Conservation (phyloP, 495 filamentous ascomycete species). For the Apiosordaria backusii region DNA sequence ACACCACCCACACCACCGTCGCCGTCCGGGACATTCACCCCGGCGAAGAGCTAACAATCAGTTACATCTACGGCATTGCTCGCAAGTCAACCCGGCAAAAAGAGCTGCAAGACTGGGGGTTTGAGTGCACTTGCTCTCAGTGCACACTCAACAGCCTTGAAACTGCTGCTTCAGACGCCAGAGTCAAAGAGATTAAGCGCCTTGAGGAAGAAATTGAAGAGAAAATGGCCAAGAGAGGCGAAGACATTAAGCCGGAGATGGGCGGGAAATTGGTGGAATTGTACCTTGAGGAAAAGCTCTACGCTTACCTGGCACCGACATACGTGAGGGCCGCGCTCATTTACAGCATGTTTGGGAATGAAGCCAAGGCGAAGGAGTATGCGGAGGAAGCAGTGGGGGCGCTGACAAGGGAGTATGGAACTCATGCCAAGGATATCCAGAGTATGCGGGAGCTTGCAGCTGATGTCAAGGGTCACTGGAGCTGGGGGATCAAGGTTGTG, state of each 20-base stretch:
- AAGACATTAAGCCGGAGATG: conserved; percentile 30
- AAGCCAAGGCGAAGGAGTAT: conserved; percentile 33
- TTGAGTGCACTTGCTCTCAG: conserved; percentile 38
- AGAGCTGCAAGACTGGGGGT: conserved; percentile 39
- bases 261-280: conserved; percentile 33
- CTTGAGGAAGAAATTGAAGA: conserved; percentile 36
- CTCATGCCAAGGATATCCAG: conserved; percentile 25
- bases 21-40: conserved; percentile 39
- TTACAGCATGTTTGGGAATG: conserved; percentile 40
- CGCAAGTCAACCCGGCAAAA: conserved; percentile 30
- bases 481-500: conserved; percentile 21
- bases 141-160: conserved; percentile 29
- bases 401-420: conserved; percentile 36
- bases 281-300: conserved; percentile 35
- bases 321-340: conserved; percentile 44
- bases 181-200: conserved; percentile 33
- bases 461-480: conserved; percentile 31
- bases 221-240: conserved; percentile 24
- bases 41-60: conserved; percentile 43
- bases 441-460: conserved; percentile 38
- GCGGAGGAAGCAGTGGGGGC: conserved; percentile 34
- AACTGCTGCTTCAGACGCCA: conserved; percentile 31
- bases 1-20: conserved; percentile 39
- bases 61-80: conserved; percentile 36
- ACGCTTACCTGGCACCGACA: conserved; percentile 36